Percentiles rank a stretch among this genome's conserved stretches.
Conservation (phyloP, 768 basidiomycete species). For the Serendipita sp. region DNA sequence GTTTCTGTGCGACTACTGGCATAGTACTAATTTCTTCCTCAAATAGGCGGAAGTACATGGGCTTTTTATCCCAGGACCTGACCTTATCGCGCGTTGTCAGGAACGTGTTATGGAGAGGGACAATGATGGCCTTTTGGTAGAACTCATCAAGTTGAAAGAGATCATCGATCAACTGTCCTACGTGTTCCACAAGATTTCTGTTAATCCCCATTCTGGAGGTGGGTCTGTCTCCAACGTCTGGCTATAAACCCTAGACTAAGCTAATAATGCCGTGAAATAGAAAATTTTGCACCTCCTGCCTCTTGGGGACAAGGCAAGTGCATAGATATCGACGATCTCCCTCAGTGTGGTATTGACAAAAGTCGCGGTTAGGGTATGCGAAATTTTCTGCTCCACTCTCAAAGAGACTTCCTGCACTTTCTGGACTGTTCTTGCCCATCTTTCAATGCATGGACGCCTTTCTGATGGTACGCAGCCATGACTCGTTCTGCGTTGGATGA, state of each 20-base stretch:
- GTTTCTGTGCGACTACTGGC: no score
- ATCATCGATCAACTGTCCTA: background rate
- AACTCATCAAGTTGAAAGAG: background rate
- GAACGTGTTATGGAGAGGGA: background rate
- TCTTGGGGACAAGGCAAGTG: background rate
- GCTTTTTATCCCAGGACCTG: background rate
- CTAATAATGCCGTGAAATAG: no score
- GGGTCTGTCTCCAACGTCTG: background rate
- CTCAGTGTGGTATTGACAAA: no score
- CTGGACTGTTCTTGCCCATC: background rate
- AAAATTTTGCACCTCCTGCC: background rate
- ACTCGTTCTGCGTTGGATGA: background rate
- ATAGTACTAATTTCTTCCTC: background rate
- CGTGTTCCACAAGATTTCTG: background rate
- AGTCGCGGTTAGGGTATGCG: background rate
- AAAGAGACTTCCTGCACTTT: background rate
- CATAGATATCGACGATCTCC: background rate
- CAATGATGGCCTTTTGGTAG: background rate
- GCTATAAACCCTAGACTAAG: no score
- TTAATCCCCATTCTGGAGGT: background rate
- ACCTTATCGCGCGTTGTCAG: background rate
- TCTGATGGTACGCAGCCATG: background rate
- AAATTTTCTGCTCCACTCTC: background rate
- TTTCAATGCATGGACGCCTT: background rate
- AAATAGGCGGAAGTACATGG: background rate